Percentiles rank a stretch among this genome's conserved stretches.
These are phyloP conservation scores for Sporothrix pallida DNA, from an alignment of 2,329 filamentous ascomycete genomes.

Conservation along the genomic window DNA sequence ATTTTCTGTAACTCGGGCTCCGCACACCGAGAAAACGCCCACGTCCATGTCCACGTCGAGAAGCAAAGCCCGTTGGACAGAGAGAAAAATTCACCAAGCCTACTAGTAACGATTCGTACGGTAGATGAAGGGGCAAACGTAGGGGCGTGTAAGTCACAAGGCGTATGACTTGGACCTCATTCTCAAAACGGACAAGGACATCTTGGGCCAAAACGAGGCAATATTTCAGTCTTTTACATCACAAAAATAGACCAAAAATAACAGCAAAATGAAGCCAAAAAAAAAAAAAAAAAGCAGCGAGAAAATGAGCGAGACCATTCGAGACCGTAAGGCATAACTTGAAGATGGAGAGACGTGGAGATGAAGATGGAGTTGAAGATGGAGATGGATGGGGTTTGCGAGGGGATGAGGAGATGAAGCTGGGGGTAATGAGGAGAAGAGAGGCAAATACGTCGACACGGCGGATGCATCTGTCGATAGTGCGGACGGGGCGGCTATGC, in stretches of 20 bases:
- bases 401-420: neutral
- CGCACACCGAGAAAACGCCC: slow-evolving; percentile 15
- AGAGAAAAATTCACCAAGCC: neutral
- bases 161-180: neutral
- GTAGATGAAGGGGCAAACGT: neutral
- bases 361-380: neutral
- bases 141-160: neutral
- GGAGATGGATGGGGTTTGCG: neutral
- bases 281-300: slow-evolving; percentile 11
- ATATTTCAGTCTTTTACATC: neutral
- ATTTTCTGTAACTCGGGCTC: neutral
- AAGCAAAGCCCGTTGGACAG: neutral
- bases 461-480: slow-evolving; percentile 13
- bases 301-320: slow-evolving; percentile 1
- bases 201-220: neutral
- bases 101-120: no score
- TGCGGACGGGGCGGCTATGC: neutral
- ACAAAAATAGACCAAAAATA: no score
- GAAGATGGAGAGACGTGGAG: slow-evolving; percentile 19
- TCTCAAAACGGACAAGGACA: neutral
- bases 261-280: no score
- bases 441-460: neutral
- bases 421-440: neutral
- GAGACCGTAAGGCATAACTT: neutral
- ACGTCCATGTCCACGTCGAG: neutral